Evolutionary conservation across 2,329 filamentous ascomycete genomes (phyloP).

Genomic region (Trichothecium roseum): DNA sequence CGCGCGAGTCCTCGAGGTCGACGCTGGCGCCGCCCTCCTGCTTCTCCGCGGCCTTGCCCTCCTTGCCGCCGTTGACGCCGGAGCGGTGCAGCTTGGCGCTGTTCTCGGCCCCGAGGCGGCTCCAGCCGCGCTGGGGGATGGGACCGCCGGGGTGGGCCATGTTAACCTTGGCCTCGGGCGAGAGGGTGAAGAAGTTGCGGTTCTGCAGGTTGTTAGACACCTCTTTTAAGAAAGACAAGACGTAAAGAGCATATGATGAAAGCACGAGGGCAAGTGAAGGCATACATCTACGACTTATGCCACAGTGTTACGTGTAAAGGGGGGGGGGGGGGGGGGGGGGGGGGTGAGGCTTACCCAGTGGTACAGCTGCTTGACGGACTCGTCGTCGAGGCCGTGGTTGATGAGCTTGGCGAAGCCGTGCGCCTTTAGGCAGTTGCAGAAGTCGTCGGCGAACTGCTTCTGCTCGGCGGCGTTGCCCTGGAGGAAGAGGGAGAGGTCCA

Average conservation of each 20-base stretch:
- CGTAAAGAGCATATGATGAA: too few relatives aligned
- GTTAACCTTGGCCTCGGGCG: slow-evolving; percentile 15
- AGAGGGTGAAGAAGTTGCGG: slow-evolving; percentile 10
- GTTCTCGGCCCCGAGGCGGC: slow-evolving; percentile 18
- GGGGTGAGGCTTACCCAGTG: neutral
- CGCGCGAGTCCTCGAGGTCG: neutral
- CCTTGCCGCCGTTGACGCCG: neutral
- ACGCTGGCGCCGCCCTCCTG: neutral
- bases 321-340: too few relatives aligned
- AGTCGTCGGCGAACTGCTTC: neutral
- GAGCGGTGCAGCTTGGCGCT: slow-evolving; percentile 13
- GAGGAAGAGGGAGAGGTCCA: neutral
- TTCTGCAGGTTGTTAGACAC: neutral
- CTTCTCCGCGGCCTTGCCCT: neutral
- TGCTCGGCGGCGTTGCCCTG: neutral
- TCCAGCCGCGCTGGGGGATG: slow-evolving; percentile 19
- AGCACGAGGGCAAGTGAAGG: neutral
- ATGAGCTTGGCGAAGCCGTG: slow-evolving; percentile 5
- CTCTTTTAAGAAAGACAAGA: too few relatives aligned
- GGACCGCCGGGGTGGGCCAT: slow-evolving; percentile 17
- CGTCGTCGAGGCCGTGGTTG: slow-evolving; percentile 3
- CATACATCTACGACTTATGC: neutral
- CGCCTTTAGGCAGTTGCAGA: neutral
- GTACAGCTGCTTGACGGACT: slow-evolving; percentile 1
- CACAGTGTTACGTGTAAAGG: too few relatives aligned